These are phyloP conservation scores for Leccinum fibrillosum DNA, from an alignment of 768 basidiomycete species.

Conservation along the genomic window DNA sequence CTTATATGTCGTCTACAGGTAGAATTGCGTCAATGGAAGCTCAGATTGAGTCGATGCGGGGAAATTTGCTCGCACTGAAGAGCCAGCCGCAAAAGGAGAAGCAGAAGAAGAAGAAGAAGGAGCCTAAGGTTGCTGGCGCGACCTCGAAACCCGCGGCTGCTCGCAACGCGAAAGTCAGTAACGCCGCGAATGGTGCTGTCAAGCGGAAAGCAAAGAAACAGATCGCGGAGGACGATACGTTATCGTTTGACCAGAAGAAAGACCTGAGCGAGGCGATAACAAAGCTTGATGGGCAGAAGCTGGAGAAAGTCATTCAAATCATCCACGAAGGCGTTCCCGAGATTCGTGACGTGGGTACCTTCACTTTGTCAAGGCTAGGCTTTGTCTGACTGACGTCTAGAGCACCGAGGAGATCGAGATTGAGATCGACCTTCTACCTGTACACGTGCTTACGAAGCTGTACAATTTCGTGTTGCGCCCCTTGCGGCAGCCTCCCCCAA, in stretches of 20 bases:
- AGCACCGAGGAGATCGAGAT: slow-evolving; percentile 98
- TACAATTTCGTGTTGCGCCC: slow-evolving; percentile 95
- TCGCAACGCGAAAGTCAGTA: slow-evolving; percentile 44
- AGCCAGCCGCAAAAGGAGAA: slow-evolving; percentile 55
- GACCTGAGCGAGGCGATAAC: slow-evolving; percentile 94
- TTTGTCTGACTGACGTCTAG: slow-evolving; percentile 38
- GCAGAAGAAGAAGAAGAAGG: slow-evolving; percentile 65
- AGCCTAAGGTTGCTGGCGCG: slow-evolving; percentile 55
- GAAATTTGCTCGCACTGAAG: slow-evolving; percentile 64
- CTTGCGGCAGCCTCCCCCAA: slow-evolving; percentile 60
- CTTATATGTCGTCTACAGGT: slow-evolving; percentile 40
- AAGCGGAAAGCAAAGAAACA: slow-evolving; percentile 66
- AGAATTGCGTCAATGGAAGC: slow-evolving; percentile 75
- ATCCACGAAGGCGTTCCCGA: slow-evolving; percentile 94
- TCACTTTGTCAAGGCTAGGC: slow-evolving; percentile 8
- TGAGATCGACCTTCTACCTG: slow-evolving; percentile 91
- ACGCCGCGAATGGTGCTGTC: slow-evolving; percentile 40
- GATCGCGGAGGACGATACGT: slow-evolving; percentile 70
- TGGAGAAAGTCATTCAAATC: slow-evolving; percentile 91
- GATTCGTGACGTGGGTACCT: slow-evolving; percentile 77
- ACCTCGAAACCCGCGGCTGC: slow-evolving; percentile 53
- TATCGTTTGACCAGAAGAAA: slow-evolving; percentile 97
- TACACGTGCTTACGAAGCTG: slow-evolving; percentile 82
- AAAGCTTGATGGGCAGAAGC: slow-evolving; percentile 74
- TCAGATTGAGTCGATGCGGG: slow-evolving; percentile 76